Percentiles rank a stretch among this genome's conserved stretches.
phyloP scores from a whole-genome alignment of 306 rosid species.

The Betula pendula region DNA sequence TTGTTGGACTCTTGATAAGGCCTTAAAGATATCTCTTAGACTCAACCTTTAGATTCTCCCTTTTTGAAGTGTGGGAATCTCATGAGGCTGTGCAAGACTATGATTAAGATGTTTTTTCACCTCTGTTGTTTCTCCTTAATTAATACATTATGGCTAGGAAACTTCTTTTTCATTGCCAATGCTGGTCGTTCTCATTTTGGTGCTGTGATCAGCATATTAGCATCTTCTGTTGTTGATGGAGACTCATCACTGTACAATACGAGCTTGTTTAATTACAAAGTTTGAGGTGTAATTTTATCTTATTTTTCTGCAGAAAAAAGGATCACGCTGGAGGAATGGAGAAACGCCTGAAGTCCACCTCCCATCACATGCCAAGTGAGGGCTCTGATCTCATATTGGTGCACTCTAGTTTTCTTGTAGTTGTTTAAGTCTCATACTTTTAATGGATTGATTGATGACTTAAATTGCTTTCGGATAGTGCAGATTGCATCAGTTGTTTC shows the following conservation, averaged over 20 bases:
- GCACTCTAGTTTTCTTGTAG: constrained; percentile 25
- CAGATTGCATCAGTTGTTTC: constrained; percentile 86
- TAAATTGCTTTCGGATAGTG: constrained; percentile 29
- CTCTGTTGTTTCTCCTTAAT: background rate
- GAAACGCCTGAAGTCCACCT: constrained; percentile 56
- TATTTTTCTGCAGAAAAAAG: constrained; percentile 64
- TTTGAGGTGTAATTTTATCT: constrained; percentile 18
- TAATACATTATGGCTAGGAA: background rate
- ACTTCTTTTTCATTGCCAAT: background rate
- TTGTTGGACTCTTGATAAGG: background rate
- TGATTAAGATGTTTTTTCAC: too few relatives aligned
- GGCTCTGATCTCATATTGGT: constrained; percentile 34
- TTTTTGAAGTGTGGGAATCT: constrained; percentile 7
- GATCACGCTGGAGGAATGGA: constrained; percentile 61
- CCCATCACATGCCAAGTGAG: constrained; percentile 82
- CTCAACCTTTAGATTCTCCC: constrained; percentile 9
- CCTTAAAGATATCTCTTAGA: background rate
- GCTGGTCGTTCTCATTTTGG: background rate
- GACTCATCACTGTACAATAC: constrained; percentile 12
- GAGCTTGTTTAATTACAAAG: constrained; percentile 22
- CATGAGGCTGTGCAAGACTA: background rate
- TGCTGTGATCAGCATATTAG: constrained; percentile 5
- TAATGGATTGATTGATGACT: constrained; percentile 29
- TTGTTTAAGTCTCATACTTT: constrained; percentile 24
- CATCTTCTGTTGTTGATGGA: background rate